These are phyloP conservation scores for Cladophialophora chaetospira DNA, from an alignment of 2,329 filamentous ascomycete species.

Conservation along the genomic window DNA sequence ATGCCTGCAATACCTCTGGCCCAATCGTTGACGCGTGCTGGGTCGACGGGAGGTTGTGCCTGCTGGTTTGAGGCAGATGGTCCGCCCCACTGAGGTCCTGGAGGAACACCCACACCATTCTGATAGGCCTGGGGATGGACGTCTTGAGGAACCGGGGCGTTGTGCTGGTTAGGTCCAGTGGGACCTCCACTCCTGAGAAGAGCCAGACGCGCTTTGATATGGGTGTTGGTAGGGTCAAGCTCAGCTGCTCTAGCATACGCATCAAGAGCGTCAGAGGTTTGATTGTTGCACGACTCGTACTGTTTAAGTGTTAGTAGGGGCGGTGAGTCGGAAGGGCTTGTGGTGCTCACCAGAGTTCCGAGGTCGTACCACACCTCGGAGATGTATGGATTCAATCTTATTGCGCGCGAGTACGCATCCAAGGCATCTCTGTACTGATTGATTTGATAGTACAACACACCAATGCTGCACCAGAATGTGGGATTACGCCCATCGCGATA, in stretches of 20 bases:
- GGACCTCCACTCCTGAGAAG: constrained; percentile 80
- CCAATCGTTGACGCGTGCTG: constrained; percentile 60
- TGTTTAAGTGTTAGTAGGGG: constrained; percentile 46
- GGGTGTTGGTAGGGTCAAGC: constrained; percentile 86
- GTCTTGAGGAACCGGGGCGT: constrained; percentile 87
- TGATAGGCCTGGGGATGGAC: constrained; percentile 95
- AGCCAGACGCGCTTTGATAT: constrained; percentile 93
- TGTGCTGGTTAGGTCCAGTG: constrained; percentile 71
- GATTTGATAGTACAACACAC: constrained; percentile 98
- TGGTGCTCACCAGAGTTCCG: constrained; percentile 77
- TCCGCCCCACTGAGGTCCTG: constrained; percentile 85
- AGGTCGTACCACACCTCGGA: constrained; percentile 99
- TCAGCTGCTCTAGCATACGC: constrained; percentile 94
- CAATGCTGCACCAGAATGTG: constrained; percentile 99
- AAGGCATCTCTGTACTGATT: constrained; percentile 98
- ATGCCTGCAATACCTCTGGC: constrained; percentile 75
- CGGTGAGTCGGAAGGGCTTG: neutral
- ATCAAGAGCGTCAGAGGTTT: constrained; percentile 92
- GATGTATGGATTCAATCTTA: constrained; percentile 95
- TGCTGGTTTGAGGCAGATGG: constrained; percentile 54
- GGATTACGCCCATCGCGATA: constrained; percentile 97
- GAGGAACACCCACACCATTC: constrained; percentile 77
- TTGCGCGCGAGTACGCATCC: constrained; percentile 95
- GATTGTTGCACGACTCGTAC: constrained; percentile 99
- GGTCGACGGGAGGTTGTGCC: constrained; percentile 54